Conservation (phyloP, 2,329 filamentous ascomycete genomes). For the Diaporthe eres region DNA sequence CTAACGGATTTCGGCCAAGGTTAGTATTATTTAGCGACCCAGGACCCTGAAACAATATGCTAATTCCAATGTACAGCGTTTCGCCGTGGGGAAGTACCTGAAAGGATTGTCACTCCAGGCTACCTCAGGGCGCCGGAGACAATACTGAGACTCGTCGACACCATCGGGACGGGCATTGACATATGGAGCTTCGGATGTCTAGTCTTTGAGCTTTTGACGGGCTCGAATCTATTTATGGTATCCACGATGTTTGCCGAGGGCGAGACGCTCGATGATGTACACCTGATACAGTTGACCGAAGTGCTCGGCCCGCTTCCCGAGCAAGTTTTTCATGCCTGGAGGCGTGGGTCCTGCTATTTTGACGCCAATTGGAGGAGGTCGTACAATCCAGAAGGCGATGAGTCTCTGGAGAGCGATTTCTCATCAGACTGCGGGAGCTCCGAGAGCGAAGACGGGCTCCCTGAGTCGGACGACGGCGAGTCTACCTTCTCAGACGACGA, state of each 20-base stretch:
- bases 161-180: slow-evolving; percentile 38
- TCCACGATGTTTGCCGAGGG: slow-evolving; percentile 5
- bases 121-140: slow-evolving; percentile 27
- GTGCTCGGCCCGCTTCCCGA: slow-evolving; percentile 42
- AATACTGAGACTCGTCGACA: neutral
- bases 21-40: neutral
- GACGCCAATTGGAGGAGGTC: neutral
- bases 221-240: slow-evolving; percentile 38
- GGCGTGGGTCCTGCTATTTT: slow-evolving; percentile 38
- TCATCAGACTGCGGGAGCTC: neutral
- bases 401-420: slow-evolving; percentile 11
- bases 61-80: slow-evolving; percentile 3
- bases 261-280: slow-evolving; percentile 37
- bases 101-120: slow-evolving; percentile 8
- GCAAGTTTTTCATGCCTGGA: slow-evolving; percentile 40
- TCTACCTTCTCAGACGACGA: slow-evolving; percentile 23
- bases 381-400: neutral
- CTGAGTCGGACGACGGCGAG: neutral
- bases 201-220: slow-evolving; percentile 43
- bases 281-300: slow-evolving; percentile 42
- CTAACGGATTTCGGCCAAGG: slow-evolving; percentile 31
- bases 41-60: neutral
- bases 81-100: neutral
- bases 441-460: slow-evolving; percentile 24
- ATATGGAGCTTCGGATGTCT: slow-evolving; percentile 46